Percentiles rank a stretch among this genome's conserved stretches.
Evolutionary conservation across 163 green algal genomes (phyloP).

Genomic region (Volvox carteri): DNA sequence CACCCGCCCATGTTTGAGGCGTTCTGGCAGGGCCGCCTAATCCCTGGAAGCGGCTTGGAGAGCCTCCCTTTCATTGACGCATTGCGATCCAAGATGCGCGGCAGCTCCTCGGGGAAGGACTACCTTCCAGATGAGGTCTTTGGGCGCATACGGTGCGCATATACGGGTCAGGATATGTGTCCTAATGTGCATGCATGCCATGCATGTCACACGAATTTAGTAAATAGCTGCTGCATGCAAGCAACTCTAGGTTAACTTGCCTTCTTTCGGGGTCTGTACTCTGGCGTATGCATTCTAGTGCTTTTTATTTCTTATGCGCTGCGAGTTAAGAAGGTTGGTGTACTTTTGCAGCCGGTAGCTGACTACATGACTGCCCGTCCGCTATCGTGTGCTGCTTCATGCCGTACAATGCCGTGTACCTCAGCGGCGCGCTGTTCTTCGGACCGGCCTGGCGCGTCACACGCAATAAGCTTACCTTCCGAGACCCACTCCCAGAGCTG

Average conservation of each 20-base stretch:
- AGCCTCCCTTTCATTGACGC: conserved; percentile 85
- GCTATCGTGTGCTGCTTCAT: too few species aligned
- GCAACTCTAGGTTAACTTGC: too few species aligned
- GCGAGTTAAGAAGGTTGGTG: too few species aligned
- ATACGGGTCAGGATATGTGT: too few species aligned
- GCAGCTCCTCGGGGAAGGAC: conserved; percentile 73
- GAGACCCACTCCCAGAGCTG: conserved; percentile 81
- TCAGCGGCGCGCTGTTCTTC: conserved; percentile 88
- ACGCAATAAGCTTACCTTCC: conserved; percentile 86
- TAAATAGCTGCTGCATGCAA: too few species aligned
- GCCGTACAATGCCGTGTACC: not conserved
- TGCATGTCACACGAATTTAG: too few species aligned
- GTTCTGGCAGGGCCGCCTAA: conserved; percentile 90
- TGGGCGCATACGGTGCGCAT: conserved; percentile 66
- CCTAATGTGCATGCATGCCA: too few species aligned
- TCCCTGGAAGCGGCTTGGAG: conserved; percentile 83
- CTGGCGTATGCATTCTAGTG: too few species aligned
- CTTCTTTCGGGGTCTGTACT: too few species aligned
- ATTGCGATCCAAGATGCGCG: conserved; percentile 70
- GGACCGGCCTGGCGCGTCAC: conserved; percentile 85
- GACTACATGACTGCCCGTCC: too few species aligned
- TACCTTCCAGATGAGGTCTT: conserved; percentile 84
- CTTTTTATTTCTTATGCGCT: too few species aligned
- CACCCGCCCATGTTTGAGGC: conserved; percentile 76
- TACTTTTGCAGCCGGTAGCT: too few species aligned